phyloP scores from a whole-genome alignment of 108 stramenopile species.

The Nitzschia inconspicua region DNA sequence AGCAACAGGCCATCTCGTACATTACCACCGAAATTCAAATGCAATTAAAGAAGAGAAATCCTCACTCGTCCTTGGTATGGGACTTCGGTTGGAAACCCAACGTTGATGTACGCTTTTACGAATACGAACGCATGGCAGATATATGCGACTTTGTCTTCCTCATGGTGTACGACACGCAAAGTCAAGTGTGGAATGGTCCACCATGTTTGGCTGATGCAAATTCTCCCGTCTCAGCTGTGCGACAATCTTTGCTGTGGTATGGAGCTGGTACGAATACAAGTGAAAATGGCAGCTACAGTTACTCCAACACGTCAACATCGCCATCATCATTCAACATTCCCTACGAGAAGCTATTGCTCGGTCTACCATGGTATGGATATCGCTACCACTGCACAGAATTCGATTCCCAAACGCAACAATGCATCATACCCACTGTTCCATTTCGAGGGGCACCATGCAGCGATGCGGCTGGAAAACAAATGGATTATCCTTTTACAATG shows the following conservation, averaged over 20 bases:
- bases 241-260: constrained; percentile 25
- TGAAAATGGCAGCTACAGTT: no score
- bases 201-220: no score
- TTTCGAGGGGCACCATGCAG: constrained; percentile 56
- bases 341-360: constrained; percentile 36
- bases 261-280: no score
- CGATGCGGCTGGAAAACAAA: constrained; percentile 47
- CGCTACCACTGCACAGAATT: constrained; percentile 37
- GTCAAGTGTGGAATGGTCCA: no score
- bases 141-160: constrained; percentile 44
- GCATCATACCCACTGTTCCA: constrained; percentile 36
- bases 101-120: constrained; percentile 47
- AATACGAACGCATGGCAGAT: constrained; percentile 31
- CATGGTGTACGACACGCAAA: constrained; percentile 57
- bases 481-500: constrained; percentile 1
- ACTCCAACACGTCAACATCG: no score
- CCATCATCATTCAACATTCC: no score
- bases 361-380: constrained; percentile 62
- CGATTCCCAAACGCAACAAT: constrained; percentile 21
- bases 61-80: constrained; percentile 1
- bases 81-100: constrained; percentile 42
- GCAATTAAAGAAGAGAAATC: no score
- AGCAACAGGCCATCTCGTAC: no score
- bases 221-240: constrained; percentile 34
- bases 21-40: no score